Evolutionary conservation across 192 early-diverging fungal genomes (phyloP), one percentile per base, ranked within the genome.

Genomic region (Entomortierella parvispora): DNA sequence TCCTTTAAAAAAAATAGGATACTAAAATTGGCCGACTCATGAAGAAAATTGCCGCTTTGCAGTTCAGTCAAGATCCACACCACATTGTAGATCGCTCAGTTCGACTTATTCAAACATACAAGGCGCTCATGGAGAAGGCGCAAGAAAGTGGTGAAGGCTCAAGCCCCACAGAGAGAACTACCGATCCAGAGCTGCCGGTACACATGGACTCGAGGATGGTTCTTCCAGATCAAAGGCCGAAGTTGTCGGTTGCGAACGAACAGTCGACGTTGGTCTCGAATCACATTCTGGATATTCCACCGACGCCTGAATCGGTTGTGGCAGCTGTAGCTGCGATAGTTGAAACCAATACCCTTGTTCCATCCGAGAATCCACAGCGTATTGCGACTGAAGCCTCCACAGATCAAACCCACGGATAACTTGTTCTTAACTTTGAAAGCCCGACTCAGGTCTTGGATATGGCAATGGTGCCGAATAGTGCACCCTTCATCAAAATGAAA

Each of bases 1-100:
- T 58, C 1, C 20, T 43, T 42, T 22, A 28, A 42, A 4, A 22
- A 28, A 15, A 43, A 68, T 62, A 82, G 81, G 81, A 79, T 40
- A 82, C 69, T 23, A 82, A 82, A 57, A 82, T 82, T 34, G 81
- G 81, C 5, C 70, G 77, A 12, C 53, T 82, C 26, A 82, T 82
- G 81, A 79, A 78, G 55, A 82, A 82, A 46, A 82, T 82, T 29
- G 62, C 70, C 0, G 65, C 56, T 14, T 44, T 74, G 6, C 57
- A 82, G 31, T 69, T 74, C 32, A 78, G 71, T 17, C 60, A 67
- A 40, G 81, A 82, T 42, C 76, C 60, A 1, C 65, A 64, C 29
- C 59, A 49, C 4, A 82, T 82, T 53, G 71, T 68, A 11, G 66
- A 82, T 10, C 69, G 81, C 37, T 71, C 69, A 37, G 53, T 65